phyloP scores from a whole-genome alignment of 1,139 yeast genomes.

The Pichia sp. region DNA sequence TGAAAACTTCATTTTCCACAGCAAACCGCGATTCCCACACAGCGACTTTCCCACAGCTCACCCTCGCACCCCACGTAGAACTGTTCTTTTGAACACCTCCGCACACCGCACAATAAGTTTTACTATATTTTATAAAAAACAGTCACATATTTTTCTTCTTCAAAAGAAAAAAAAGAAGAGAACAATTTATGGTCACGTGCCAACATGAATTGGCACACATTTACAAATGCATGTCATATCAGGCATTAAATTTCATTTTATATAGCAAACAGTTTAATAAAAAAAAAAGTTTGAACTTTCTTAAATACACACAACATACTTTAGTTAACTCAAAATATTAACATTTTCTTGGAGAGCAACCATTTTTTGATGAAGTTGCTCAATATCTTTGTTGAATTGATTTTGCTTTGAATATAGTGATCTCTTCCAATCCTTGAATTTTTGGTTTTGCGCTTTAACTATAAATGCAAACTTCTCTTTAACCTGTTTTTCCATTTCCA shows the following conservation, averaged over 20 bases:
- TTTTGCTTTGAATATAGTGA: conserved; percentile 52
- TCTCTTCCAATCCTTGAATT: conserved; percentile 61
- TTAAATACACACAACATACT: background rate
- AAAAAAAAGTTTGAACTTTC: background rate
- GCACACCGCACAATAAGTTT: background rate
- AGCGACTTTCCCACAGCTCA: background rate
- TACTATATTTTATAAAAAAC: background rate
- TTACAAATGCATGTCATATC: background rate
- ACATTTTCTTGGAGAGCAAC: conserved; percentile 36
- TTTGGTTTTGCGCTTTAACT: conserved; percentile 48
- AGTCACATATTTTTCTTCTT: background rate
- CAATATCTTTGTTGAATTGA: conserved; percentile 50
- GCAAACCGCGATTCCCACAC: background rate
- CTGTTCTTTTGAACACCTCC: background rate
- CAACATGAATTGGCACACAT: background rate
- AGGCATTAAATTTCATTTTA: background rate
- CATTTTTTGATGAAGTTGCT: conserved; percentile 34
- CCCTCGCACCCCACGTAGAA: background rate
- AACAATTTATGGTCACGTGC: background rate
- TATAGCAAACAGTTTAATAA: background rate
- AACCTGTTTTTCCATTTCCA: conserved; percentile 40
- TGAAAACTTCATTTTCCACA: background rate
- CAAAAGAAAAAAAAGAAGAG: background rate
- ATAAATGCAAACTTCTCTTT: conserved; percentile 44
- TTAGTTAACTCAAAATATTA: conserved; percentile 13